Evolutionary conservation across 2,329 filamentous ascomycete species (phyloP).

Genomic region (Aspergillus sojae): DNA sequence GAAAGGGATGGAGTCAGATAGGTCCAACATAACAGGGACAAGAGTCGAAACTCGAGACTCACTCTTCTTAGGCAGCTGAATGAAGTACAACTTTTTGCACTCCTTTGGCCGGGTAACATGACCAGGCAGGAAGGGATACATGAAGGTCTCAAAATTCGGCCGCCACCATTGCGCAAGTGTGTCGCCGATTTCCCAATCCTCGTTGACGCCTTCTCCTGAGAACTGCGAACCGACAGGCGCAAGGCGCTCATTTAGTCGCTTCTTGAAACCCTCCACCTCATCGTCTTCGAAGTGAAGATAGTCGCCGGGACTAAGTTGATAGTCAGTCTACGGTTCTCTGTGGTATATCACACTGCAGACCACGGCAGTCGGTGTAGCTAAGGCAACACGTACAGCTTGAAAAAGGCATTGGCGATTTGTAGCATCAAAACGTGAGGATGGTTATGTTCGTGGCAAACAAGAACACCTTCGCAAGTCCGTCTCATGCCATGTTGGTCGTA

Average conservation of each 20-base stretch:
- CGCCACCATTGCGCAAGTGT: constrained; percentile 98
- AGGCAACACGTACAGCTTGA: constrained; percentile 70
- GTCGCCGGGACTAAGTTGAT: constrained; percentile 70
- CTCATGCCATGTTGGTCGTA: constrained; percentile 93
- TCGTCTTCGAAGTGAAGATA: constrained; percentile 86
- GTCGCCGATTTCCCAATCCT: constrained; percentile 93
- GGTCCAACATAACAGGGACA: not conserved
- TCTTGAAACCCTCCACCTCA: constrained; percentile 93
- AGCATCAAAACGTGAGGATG: constrained; percentile 98
- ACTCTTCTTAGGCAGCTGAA: constrained; percentile 91
- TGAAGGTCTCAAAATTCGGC: constrained; percentile 98
- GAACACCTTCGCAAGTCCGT: constrained; percentile 91
- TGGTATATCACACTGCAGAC: not conserved
- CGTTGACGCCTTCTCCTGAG: constrained; percentile 81
- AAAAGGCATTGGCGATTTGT: constrained; percentile 98
- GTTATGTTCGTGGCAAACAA: constrained; percentile 98
- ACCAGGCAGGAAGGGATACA: constrained; percentile 97
- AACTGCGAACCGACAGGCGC: constrained; percentile 85
- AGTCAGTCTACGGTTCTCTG: constrained; percentile 3
- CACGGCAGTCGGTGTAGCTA: not conserved
- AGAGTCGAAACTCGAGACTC: constrained; percentile 40
- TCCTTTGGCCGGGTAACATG: constrained; percentile 97
- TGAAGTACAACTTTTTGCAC: constrained; percentile 98
- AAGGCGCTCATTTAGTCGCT: constrained; percentile 85
- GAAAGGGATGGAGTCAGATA: not conserved